Evolutionary conservation across 2,329 filamentous ascomycete genomes (phyloP), one percentile per base, ranked within the genome.

Genomic region (Colletotrichum aenigma): DNA sequence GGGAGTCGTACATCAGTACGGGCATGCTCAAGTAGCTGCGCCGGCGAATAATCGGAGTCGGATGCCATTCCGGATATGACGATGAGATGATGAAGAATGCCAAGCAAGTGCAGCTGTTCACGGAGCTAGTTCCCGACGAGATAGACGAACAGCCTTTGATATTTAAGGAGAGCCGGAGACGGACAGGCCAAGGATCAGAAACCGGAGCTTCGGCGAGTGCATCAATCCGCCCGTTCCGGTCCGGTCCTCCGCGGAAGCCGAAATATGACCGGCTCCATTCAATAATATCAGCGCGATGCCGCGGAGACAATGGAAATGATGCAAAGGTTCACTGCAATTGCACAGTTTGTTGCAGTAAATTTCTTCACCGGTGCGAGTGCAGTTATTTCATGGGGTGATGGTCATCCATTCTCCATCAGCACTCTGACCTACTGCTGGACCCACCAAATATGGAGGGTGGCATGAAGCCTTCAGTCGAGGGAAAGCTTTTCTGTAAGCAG

Each of bases 181-280:
- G 12, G 18, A 32, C 18, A n/a, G 30, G 32, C 7, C 12, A 32
- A 55, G n/a, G 38, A 55, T 32, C n/a, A 6, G 18, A 32, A 30
- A 21, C 36, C 3, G 36, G 38, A 16, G n/a, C 9, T 4, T 67
- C 30, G 30, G 65, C 16, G 18, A 52, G 55, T 21, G 48, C 65
- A 32, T 67, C 65, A n/a, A 36, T 5, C 12, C 65, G n/a, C 43
- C n/a, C 3, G 6, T 52, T 24, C 43, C 43, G 43, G n/a, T 13
- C 43, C n/a, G 48, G 65, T 24, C 48, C 15, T 36, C 65, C 65
- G 65, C 65, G 65, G 65, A 67, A 30, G 48, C 65, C 65, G 65
- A 60, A 60, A 60, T 2, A 28, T 13, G 16, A 55, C 18, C 24
- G 38, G 8, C 15, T 55, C 43, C 43, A 58, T 6, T 30, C 24